A percentile compares a stretch with the other conserved stretches of the same genome.
Conservation (phyloP, 768 basidiomycete species). For the Hygrocybe punicea region DNA sequence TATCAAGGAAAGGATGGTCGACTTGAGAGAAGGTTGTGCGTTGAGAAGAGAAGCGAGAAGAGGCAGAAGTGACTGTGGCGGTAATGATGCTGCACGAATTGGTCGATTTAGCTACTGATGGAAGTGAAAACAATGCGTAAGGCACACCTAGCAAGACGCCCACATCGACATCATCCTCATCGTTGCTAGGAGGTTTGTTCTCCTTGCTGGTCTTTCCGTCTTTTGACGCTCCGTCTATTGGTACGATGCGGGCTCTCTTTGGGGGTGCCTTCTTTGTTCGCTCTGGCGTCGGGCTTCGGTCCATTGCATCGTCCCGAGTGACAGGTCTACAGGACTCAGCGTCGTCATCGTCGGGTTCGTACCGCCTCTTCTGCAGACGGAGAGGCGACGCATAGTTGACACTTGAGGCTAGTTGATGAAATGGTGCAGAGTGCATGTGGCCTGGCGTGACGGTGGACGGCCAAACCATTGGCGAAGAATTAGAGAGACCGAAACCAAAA, state of each 20-base stretch:
- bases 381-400: conserved; percentile 40
- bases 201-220: conserved; percentile 48
- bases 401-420: conserved; percentile 54
- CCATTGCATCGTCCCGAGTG: conserved; percentile 69
- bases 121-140: conserved; percentile 3
- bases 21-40: conserved; percentile 67
- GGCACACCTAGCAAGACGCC: conserved; percentile 74
- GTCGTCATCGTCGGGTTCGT: conserved; percentile 66
- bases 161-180: conserved; percentile 68
- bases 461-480: conserved; percentile 49
- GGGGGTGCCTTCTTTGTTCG: conserved; percentile 64
- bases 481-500: conserved; percentile 66
- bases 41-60: conserved; percentile 66
- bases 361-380: conserved; percentile 58
- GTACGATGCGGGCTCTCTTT: conserved; percentile 57
- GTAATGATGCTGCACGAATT: conserved; percentile 61
- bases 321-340: conserved; percentile 35
- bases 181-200: conserved; percentile 39
- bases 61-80: conserved; percentile 71
- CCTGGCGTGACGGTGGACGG: conserved; percentile 43
- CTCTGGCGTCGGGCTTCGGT: conserved; percentile 81
- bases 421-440: conserved; percentile 49
- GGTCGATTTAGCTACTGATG: conserved; percentile 8
- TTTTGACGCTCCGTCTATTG: conserved; percentile 33
- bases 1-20: conserved; percentile 68